Base-by-base conservation (phyloP, 1,139 yeast species). In the Yamadazyma oceani region DNA sequence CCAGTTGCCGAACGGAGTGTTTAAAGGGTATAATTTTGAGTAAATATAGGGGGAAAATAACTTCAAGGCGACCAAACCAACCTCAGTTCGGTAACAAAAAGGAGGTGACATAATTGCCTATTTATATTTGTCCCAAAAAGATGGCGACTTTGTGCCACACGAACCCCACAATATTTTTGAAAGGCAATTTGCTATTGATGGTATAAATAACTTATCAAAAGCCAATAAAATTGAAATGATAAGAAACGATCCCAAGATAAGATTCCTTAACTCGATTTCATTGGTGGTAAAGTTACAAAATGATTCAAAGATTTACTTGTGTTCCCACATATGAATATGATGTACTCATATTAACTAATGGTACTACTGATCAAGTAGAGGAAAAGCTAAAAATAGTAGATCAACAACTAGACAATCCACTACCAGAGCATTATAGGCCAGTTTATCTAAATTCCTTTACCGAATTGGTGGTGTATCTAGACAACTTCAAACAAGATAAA, bases 241-340 rank as follows among this genome's bases (percentile, higher is more conserved):
- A 39, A 39, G 35, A 29, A 26, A 15, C 22, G 33, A 19, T 8
- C 16, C 15, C 23, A 37, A 34, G 41, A 40, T 37, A 34, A 31
- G 28, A 23, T n/a, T n/a, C n/a, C n/a, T n/a, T n/a, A n/a, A n/a
- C n/a, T n/a, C n/a, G n/a, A n/a, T n/a, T n/a, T n/a, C n/a, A n/a
- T n/a, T n/a, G n/a, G n/a, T n/a, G n/a, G n/a, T n/a, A n/a, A n/a
- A n/a, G n/a, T n/a, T n/a, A n/a, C 8, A 19, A 5, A 19, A 65
- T 64, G 69, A 65, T 65, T 43, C 68, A 64, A 44, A 62, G 61
- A 48, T 65, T 53, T 45, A 62, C 65, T 27, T 64, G 70, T 40
- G 57, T 62, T 19, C 69, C 69, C 24, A 53, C 47, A 30, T 51
- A 55, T 21, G 66, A 61, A 31, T 64, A 65, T 50, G 69, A 65